Evolutionary conservation across 768 basidiomycete species (phyloP).

Genomic region (Leucocoprinus leucothites): DNA sequence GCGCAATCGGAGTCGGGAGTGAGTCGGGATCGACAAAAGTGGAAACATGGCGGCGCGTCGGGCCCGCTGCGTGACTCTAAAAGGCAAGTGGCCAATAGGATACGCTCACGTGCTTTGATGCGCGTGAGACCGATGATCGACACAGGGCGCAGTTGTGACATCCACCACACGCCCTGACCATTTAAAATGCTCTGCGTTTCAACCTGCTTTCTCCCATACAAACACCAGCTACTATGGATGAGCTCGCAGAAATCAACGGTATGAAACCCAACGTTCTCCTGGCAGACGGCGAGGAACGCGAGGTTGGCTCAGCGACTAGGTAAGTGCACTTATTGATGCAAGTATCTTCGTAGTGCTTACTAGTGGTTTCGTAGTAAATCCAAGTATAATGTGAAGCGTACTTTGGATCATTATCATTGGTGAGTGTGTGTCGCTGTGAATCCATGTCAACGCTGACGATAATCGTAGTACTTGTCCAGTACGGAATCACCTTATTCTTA

Average conservation of each 20-base stretch:
- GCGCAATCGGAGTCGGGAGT: too few relatives aligned
- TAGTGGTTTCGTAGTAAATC: conserved; percentile 22
- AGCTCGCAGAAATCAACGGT: conserved; percentile 35
- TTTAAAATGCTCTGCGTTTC: too few relatives aligned
- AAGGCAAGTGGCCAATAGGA: not conserved
- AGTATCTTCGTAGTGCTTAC: too few relatives aligned
- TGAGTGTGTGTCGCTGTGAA: conserved; percentile 12
- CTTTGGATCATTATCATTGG: conserved; percentile 40
- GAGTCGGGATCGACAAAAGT: too few relatives aligned
- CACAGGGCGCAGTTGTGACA: not conserved
- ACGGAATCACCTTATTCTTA: conserved; percentile 2
- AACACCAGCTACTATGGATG: not conserved
- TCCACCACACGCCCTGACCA: too few relatives aligned
- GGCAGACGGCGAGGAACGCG: conserved; percentile 44
- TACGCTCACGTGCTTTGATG: not conserved
- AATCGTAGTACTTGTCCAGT: conserved; percentile 32
- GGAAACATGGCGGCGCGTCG: too few relatives aligned
- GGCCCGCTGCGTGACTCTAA: too few relatives aligned
- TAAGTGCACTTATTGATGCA: conserved; percentile 11
- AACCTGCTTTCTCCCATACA: too few relatives aligned
- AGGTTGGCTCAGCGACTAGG: conserved; percentile 41
- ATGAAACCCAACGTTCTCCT: conserved; percentile 46
- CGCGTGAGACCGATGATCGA: not conserved
- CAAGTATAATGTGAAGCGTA: conserved; percentile 35
- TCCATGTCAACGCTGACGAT: not conserved